These are phyloP conservation scores for Bullera alba DNA, from an alignment of 768 basidiomycete species.

Conservation along the genomic window DNA sequence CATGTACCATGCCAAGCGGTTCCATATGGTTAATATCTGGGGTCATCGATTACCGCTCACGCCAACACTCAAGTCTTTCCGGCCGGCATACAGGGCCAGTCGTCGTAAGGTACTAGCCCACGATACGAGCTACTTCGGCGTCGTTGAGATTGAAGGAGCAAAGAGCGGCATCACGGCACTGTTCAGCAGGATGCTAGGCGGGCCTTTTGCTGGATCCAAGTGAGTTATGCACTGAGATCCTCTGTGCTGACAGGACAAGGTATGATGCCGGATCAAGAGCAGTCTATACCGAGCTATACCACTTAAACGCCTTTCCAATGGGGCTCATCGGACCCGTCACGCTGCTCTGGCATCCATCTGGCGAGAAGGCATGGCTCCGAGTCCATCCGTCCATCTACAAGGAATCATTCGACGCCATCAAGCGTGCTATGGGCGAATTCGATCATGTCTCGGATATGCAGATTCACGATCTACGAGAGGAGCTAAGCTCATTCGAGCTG, in stretches of 20 bases:
- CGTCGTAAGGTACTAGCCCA: slow-evolving; percentile 77
- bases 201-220: slow-evolving; percentile 36
- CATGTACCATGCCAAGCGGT: slow-evolving; percentile 93
- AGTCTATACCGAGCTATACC: slow-evolving; percentile 63
- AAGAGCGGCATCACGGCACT: slow-evolving; percentile 54
- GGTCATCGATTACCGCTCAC: slow-evolving; percentile 80
- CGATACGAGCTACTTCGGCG: slow-evolving; percentile 77
- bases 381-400: slow-evolving; percentile 68
- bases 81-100: slow-evolving; percentile 84
- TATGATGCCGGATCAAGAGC: slow-evolving; percentile 61
- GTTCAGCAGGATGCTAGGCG: slow-evolving; percentile 53
- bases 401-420: slow-evolving; percentile 54
- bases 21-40: slow-evolving; percentile 91
- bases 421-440: slow-evolving; percentile 49
- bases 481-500: slow-evolving; percentile 76
- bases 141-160: slow-evolving; percentile 66
- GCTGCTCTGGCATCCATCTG: slow-evolving; percentile 63
- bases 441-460: slow-evolving; percentile 49
- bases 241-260: slow-evolving; percentile 48
- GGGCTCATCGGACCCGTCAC: slow-evolving; percentile 63
- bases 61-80: slow-evolving; percentile 85
- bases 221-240: slow-evolving; percentile 13
- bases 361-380: slow-evolving; percentile 55
- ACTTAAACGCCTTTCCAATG: slow-evolving; percentile 59
- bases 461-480: slow-evolving; percentile 63